These are phyloP conservation scores for Arabidopsis arenosa DNA, from an alignment of 345 rosid genomes.

Conservation along the genomic window DNA sequence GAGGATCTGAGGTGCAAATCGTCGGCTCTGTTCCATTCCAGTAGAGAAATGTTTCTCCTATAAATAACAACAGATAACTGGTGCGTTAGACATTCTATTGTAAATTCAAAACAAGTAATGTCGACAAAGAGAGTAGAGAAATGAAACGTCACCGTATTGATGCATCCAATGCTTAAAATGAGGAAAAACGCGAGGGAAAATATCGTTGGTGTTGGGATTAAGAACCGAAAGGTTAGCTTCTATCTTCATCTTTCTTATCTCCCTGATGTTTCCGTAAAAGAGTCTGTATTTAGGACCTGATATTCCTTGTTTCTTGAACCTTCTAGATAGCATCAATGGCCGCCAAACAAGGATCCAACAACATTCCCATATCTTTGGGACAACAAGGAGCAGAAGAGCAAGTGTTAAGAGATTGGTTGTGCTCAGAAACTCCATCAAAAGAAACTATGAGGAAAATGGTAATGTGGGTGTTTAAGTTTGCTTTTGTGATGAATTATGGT, in stretches of 20 bases:
- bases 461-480: neutral
- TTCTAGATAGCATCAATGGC: constrained; percentile 30
- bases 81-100: neutral
- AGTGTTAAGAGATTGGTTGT: constrained; percentile 8
- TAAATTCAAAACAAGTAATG: neutral
- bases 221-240: constrained; percentile 36
- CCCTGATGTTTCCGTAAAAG: constrained; percentile 28
- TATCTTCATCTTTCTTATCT: constrained; percentile 32
- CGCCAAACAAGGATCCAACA: constrained; percentile 36
- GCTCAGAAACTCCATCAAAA: constrained; percentile 27
- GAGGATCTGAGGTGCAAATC: constrained; percentile 49
- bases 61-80: neutral
- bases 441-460: neutral
- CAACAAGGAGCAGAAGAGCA: constrained; percentile 15
- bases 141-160: constrained; percentile 32
- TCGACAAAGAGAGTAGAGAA: neutral
- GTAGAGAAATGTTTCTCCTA: constrained; percentile 55
- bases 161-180: constrained; percentile 28
- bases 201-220: constrained; percentile 24
- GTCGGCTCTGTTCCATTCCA: constrained; percentile 55
- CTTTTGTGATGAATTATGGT: neutral
- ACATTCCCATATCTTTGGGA: constrained; percentile 17
- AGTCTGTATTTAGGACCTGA: constrained; percentile 36
- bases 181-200: constrained; percentile 39
- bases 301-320: constrained; percentile 41